A percentile compares a stretch with the other conserved stretches of the same genome.
These are phyloP conservation scores for Porodaedalea pini DNA, from an alignment of 1,284 basidiomycete species.

Conservation along the genomic window DNA sequence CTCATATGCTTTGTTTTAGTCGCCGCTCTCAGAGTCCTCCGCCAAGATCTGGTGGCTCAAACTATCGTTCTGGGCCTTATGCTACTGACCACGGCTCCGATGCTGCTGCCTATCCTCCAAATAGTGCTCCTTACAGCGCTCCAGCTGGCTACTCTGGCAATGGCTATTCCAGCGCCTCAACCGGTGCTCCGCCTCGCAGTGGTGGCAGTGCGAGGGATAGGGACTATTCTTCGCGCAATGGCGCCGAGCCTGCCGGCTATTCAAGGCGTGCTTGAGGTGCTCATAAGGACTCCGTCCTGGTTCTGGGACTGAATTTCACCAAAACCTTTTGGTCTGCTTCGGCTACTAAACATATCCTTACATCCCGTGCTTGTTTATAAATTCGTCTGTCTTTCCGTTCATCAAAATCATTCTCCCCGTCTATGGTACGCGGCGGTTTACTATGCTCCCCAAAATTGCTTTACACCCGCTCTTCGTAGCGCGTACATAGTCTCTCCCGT, in stretches of 20 bases:
- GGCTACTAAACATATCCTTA: conserved; percentile 1
- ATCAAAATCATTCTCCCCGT: background rate
- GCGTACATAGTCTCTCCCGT: conserved; percentile 1
- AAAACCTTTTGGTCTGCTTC: conserved; percentile 5
- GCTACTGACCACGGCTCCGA: conserved; percentile 42
- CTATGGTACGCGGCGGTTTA: background rate
- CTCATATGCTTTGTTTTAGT: conserved; percentile 33
- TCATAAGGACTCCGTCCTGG: background rate
- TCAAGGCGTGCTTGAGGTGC: conserved; percentile 34
- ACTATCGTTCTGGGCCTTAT: conserved; percentile 31
- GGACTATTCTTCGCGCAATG: conserved; percentile 61
- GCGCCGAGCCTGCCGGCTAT: conserved; percentile 35
- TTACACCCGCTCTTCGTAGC: background rate
- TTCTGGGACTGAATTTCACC: background rate
- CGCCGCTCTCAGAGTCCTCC: conserved; percentile 71
- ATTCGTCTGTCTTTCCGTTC: background rate
- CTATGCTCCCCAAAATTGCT: background rate
- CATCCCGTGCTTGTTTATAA: conserved; percentile 14
- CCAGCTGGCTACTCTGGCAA: conserved; percentile 37
- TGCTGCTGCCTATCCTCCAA: conserved; percentile 44
- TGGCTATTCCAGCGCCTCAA: conserved; percentile 46
- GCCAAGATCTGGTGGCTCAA: conserved; percentile 36
- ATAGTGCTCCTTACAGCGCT: conserved; percentile 27
- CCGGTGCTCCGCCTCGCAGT: conserved; percentile 34
- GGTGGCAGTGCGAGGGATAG: conserved; percentile 51